phyloP scores from a whole-genome alignment of 2,329 filamentous ascomycete genomes.

The Westerdykella ornata region DNA sequence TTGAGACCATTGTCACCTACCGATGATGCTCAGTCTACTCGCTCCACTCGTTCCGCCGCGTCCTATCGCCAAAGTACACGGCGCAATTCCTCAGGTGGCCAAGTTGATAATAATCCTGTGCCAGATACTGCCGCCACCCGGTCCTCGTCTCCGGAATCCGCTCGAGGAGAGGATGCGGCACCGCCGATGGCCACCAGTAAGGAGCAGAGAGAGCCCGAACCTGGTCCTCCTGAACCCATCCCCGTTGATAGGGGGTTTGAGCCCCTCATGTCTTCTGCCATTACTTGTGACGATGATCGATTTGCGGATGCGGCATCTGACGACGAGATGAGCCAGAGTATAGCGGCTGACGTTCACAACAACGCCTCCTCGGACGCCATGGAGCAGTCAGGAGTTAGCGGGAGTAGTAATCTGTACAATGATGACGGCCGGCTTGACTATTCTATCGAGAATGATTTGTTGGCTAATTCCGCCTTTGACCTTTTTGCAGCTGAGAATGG shows the following conservation, averaged over 20 bases:
- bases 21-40: conserved; percentile 44
- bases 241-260: neutral
- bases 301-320: conserved; percentile 40
- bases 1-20: conserved; percentile 55
- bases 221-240: too few species aligned
- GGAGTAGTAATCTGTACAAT: conserved; percentile 29
- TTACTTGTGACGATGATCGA: conserved; percentile 36
- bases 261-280: conserved; percentile 19
- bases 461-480: conserved; percentile 5
- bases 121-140: conserved; percentile 1
- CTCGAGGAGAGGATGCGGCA: neutral
- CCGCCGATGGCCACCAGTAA: neutral
- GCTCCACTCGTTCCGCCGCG: too few species aligned
- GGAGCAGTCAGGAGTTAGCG: conserved; percentile 3
- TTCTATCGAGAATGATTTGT: conserved; percentile 27
- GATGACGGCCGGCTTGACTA: conserved; percentile 32
- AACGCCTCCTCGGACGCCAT: conserved; percentile 12
- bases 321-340: conserved; percentile 19
- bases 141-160: neutral
- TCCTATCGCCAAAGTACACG: conserved; percentile 10
- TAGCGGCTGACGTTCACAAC: conserved; percentile 8
- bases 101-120: conserved; percentile 4
- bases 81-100: conserved; percentile 17
- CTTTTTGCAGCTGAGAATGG: too few species aligned
- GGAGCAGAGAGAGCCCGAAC: too few species aligned